phyloP scores from a whole-genome alignment of 2,329 filamentous ascomycete species.

The Davidsoniella virescens region DNA sequence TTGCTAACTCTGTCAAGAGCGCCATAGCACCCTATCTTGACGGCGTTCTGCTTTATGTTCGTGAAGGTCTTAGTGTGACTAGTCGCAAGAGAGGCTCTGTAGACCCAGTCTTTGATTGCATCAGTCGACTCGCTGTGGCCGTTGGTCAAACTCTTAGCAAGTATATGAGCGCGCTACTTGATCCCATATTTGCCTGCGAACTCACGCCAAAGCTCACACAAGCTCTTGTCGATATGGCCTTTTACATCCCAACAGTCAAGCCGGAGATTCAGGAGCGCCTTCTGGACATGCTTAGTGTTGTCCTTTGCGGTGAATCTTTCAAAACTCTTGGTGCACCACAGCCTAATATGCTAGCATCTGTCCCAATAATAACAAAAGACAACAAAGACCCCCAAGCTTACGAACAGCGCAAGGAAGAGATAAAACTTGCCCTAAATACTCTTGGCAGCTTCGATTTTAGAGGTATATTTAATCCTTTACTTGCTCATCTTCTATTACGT shows the following conservation, averaged over 20 bases:
- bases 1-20: slow-evolving; percentile 90
- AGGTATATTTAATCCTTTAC: slow-evolving; percentile 9
- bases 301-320: slow-evolving; percentile 83
- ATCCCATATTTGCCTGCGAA: slow-evolving; percentile 93
- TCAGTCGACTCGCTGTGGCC: slow-evolving; percentile 87
- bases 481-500: not conserved
- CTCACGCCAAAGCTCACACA: slow-evolving; percentile 87
- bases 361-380: slow-evolving; percentile 75
- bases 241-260: slow-evolving; percentile 93
- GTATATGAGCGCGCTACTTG: slow-evolving; percentile 89
- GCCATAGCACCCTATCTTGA: slow-evolving; percentile 91
- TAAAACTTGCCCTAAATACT: slow-evolving; percentile 85
- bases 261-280: slow-evolving; percentile 84
- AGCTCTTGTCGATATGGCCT: slow-evolving; percentile 93
- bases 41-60: slow-evolving; percentile 80
- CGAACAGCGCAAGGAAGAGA: slow-evolving; percentile 66
- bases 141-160: slow-evolving; percentile 95
- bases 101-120: slow-evolving; percentile 86
- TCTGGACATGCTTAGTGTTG: slow-evolving; percentile 85
- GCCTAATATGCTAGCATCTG: slow-evolving; percentile 59
- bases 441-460: slow-evolving; percentile 96
- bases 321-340: slow-evolving; percentile 82
- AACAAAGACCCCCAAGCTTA: slow-evolving; percentile 70
- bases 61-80: slow-evolving; percentile 74
- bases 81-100: slow-evolving; percentile 49